Evolutionary conservation across 2,329 filamentous ascomycete genomes (phyloP), one percentile per base, ranked within the genome.

Genomic region (Aspergillus ochraceus): DNA sequence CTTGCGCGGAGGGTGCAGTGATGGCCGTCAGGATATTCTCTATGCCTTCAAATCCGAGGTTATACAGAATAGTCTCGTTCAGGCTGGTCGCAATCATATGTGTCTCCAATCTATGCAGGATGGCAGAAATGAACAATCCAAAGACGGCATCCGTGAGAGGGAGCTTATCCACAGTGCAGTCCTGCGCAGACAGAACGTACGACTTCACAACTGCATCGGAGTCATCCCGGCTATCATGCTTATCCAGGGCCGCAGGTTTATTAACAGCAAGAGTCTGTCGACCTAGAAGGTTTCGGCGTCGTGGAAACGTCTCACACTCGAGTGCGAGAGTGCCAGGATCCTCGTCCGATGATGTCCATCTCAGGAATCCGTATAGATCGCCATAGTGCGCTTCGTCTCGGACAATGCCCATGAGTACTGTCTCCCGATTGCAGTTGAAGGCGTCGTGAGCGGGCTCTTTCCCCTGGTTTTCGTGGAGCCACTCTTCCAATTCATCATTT

Each of bases 61-160:
- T 71, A 14, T 72, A 69, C 2, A 93, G 74, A 2, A 87, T 65
- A 0, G 81, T 86, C 2, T 76, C 74, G 20, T 83, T 81, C 3
- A 97, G 76, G 50, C 83, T 77, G 4, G 84, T 76, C 0, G 88
- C 90, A 8, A 91, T 77, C 24, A 94, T 76, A 26, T 83, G 78
- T 0, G 86, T 79, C 63, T 90, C 89, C 2, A 94, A 67, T n/a
- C 85, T 84, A 64, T 91, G 85, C 17, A 90, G 77, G 39, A 97
- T 85, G 0, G 87, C 88, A 0, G 93, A 92, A 5, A 95, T 81
- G 42, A 95, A 80, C 55, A 88, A 73, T 0, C 82, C 81, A 61
- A 86, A 78, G 19, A 79, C 70, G 0, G 80, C 75, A 62, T 82
- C 81, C 12, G 66, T 61, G 0, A 74, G 64, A 1, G 84, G 83